phyloP scores from a whole-genome alignment of 495 filamentous ascomycete genomes.

The Chaetomium tenue region DNA sequence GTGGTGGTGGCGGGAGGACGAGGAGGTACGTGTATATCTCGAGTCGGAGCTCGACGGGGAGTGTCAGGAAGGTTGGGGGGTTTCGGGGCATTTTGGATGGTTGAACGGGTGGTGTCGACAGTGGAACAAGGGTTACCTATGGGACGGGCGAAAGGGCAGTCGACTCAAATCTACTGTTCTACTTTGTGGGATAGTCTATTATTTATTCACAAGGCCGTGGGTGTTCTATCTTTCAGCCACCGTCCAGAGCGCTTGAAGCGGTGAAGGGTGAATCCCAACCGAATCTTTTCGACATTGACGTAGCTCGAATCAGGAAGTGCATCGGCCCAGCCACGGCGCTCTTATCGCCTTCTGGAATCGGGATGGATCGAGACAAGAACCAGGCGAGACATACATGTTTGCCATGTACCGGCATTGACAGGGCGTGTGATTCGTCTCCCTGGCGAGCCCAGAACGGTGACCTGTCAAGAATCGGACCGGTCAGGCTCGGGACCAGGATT shows the following conservation, averaged over 20 bases:
- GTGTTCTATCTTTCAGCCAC: no score
- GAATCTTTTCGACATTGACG: constrained; percentile 8
- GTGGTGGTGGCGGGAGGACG: constrained; percentile 30
- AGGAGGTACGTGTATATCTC: constrained; percentile 51
- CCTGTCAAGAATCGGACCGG: constrained; percentile 1
- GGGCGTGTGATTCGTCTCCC: not conserved
- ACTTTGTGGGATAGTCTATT: no score
- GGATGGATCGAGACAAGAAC: not conserved
- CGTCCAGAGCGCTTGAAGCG: not conserved
- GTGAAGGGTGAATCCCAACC: not conserved
- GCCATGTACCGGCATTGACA: not conserved
- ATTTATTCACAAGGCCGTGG: no score
- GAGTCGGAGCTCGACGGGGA: constrained; percentile 53
- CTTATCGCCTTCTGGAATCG: not conserved
- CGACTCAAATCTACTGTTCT: no score
- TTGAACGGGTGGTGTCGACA: no score
- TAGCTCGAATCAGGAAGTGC: constrained; percentile 15
- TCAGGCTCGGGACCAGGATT: constrained; percentile 4
- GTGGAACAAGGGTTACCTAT: no score
- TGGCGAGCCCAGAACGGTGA: not conserved
- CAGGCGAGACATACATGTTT: not conserved
- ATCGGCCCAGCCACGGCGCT: not conserved
- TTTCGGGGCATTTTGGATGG: constrained; percentile 4
- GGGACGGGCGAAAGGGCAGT: no score
- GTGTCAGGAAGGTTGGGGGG: constrained; percentile 38